Conservation (phyloP, 2,329 filamentous ascomycete genomes). For the Reticulascus tulasneorum region DNA sequence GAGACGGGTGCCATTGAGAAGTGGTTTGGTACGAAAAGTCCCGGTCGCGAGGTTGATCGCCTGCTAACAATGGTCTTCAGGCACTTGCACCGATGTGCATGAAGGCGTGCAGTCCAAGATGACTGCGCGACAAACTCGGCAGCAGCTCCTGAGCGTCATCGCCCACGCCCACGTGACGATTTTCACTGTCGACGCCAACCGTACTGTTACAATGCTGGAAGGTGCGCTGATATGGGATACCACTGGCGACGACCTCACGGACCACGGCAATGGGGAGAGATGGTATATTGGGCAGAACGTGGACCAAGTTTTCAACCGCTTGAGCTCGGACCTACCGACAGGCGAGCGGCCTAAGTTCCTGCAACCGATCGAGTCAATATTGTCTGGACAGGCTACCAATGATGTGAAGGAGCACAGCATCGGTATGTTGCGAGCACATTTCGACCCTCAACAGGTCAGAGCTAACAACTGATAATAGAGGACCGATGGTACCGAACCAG, state of each 20-base stretch:
- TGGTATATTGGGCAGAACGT: conserved; percentile 59
- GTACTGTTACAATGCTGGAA: conserved; percentile 65
- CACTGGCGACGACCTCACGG: conserved; percentile 20
- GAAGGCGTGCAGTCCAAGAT: conserved; percentile 67
- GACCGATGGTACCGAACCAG: conserved; percentile 68
- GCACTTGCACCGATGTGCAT: conserved; percentile 77
- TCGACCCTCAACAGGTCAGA: too few relatives aligned
- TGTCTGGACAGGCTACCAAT: conserved; percentile 56
- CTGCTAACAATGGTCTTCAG: conserved; percentile 30
- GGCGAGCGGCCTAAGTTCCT: conserved; percentile 47
- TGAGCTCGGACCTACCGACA: conserved; percentile 38
- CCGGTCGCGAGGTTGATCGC: conserved; percentile 12
- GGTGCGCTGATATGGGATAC: conserved; percentile 58
- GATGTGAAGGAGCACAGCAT: conserved; percentile 62
- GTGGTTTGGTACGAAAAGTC: conserved; percentile 81
- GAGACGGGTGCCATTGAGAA: conserved; percentile 67
- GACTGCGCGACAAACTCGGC: conserved; percentile 60
- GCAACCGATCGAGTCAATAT: conserved; percentile 58
- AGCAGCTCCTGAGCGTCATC: conserved; percentile 69
- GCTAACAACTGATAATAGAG: too few relatives aligned
- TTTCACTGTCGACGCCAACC: conserved; percentile 64
- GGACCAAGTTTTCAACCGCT: conserved; percentile 57
- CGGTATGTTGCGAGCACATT: too few relatives aligned
- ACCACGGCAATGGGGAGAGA: conserved; percentile 34
- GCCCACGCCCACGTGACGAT: conserved; percentile 72